Conservation (phyloP, 768 basidiomycete genomes). For the Asterophora parasitica region DNA sequence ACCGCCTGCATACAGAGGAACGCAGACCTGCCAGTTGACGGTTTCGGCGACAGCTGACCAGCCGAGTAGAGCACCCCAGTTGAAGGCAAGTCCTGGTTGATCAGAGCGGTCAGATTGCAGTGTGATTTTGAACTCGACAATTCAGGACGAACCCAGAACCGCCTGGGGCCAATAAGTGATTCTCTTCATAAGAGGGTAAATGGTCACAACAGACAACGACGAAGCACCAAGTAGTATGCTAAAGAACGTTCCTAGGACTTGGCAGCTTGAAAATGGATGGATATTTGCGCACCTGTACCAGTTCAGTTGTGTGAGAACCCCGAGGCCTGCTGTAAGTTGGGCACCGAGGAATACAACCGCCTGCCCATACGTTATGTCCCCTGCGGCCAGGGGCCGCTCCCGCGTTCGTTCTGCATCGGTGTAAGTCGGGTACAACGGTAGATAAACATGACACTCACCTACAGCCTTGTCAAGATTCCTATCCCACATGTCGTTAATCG, state of each 20-base stretch:
- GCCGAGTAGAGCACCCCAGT: constrained; percentile 95
- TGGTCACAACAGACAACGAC: constrained; percentile 78
- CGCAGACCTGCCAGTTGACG: constrained; percentile 76
- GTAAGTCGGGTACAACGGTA: background rate
- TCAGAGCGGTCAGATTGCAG: background rate
- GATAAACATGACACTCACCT: constrained; percentile 43
- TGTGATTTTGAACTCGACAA: background rate
- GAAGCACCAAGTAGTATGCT: constrained; percentile 92
- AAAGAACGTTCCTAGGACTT: background rate
- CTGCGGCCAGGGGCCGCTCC: constrained; percentile 79
- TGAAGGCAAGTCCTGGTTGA: constrained; percentile 80
- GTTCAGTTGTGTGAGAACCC: constrained; percentile 85
- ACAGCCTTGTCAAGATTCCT: constrained; percentile 86
- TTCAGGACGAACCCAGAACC: constrained; percentile 65
- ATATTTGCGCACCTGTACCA: constrained; percentile 79
- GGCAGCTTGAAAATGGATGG: background rate
- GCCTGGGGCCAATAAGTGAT: constrained; percentile 97
- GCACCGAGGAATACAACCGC: constrained; percentile 78
- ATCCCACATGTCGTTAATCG: constrained; percentile 99
- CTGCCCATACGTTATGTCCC: constrained; percentile 70
- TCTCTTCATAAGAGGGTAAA: constrained; percentile 97
- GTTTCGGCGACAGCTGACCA: constrained; percentile 90
- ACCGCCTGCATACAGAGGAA: constrained; percentile 88
- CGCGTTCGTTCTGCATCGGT: constrained; percentile 68
- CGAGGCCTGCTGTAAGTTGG: constrained; percentile 80